A percentile compares a stretch with the other conserved stretches of the same genome.
Evolutionary conservation across 129 eudicot species (phyloP).

Genomic region (Helichrysum umbraculigerum): DNA sequence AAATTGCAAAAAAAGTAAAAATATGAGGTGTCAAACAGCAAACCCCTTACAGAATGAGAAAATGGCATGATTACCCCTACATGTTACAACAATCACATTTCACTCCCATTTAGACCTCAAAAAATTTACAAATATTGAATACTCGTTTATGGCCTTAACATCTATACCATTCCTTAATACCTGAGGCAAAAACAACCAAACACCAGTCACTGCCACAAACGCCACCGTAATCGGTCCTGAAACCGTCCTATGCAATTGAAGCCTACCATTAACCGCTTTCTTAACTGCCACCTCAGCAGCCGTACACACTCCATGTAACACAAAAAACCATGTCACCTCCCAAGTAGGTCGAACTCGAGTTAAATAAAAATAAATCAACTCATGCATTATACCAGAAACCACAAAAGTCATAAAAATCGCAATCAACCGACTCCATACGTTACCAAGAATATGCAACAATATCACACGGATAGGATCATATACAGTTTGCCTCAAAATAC

Average conservation of each 20-base stretch:
- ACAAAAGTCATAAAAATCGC: constrained; percentile 48
- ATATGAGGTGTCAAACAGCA: neutral
- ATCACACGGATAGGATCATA: constrained; percentile 39
- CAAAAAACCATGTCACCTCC: constrained; percentile 75
- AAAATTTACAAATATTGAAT: constrained; percentile 15
- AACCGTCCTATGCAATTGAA: constrained; percentile 41
- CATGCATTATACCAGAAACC: constrained; percentile 74
- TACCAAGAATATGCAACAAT: constrained; percentile 27
- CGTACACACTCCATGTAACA: constrained; percentile 56
- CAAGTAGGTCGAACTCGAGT: constrained; percentile 56
- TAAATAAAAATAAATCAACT: constrained; percentile 44
- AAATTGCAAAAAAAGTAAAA: neutral
- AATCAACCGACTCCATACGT: constrained; percentile 14
- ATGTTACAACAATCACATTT: neutral
- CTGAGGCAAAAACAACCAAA: constrained; percentile 66
- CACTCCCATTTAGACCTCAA: constrained; percentile 21
- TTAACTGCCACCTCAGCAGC: constrained; percentile 48
- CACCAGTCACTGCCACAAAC: constrained; percentile 57
- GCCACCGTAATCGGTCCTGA: constrained; percentile 55
- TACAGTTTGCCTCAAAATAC: constrained; percentile 53
- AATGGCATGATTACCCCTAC: neutral
- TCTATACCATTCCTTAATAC: constrained; percentile 46
- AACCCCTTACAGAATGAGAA: neutral
- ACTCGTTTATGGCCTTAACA: constrained; percentile 47
- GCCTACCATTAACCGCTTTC: constrained; percentile 39